Percentiles rank a stretch among this genome's conserved stretches.
These are phyloP conservation scores for Ceratobasidium sp. DNA, from an alignment of 1,284 basidiomycete genomes.

Conservation along the genomic window DNA sequence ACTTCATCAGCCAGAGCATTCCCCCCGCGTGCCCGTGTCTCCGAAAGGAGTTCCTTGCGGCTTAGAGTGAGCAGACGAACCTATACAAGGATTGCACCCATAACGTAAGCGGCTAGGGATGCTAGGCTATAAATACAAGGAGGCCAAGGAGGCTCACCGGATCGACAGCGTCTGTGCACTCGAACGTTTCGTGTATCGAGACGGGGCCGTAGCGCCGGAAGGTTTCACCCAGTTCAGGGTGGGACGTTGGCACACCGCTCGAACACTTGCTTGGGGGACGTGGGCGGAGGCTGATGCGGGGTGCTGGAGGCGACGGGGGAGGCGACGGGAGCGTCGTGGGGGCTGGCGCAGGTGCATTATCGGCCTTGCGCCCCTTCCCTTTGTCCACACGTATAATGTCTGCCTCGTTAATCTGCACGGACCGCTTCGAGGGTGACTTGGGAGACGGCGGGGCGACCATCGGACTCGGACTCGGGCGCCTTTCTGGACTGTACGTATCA, in stretches of 20 bases:
- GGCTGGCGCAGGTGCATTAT: conserved; percentile 8
- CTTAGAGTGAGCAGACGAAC: conserved; percentile 42
- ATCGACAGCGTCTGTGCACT: conserved; percentile 38
- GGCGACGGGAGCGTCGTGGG: conserved; percentile 11
- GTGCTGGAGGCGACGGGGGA: conserved; percentile 6
- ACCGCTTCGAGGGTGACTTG: conserved; percentile 37
- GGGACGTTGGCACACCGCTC: not conserved
- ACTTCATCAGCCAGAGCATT: conserved; percentile 36
- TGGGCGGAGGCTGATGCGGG: conserved; percentile 24
- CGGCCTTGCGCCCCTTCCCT: conserved; percentile 17
- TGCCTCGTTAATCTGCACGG: conserved; percentile 26
- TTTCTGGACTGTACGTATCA: not conserved
- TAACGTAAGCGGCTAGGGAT: conserved; percentile 29
- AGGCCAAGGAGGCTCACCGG: conserved; percentile 2
- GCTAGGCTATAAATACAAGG: not conserved
- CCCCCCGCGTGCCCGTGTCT: conserved; percentile 33
- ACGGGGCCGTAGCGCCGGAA: conserved; percentile 14
- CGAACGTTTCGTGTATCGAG: conserved; percentile 30
- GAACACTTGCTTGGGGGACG: conserved; percentile 8
- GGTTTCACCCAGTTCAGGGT: conserved; percentile 5
- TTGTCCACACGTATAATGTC: not conserved
- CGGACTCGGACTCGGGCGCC: not conserved
- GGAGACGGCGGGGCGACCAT: conserved; percentile 32
- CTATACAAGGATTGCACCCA: conserved; percentile 26
- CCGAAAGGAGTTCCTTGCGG: conserved; percentile 18